Percentiles rank a stretch among this genome's conserved stretches.
These are phyloP conservation scores for Pyrrhoderma lamaoense DNA, from an alignment of 1,284 basidiomycete species.

Conservation along the genomic window DNA sequence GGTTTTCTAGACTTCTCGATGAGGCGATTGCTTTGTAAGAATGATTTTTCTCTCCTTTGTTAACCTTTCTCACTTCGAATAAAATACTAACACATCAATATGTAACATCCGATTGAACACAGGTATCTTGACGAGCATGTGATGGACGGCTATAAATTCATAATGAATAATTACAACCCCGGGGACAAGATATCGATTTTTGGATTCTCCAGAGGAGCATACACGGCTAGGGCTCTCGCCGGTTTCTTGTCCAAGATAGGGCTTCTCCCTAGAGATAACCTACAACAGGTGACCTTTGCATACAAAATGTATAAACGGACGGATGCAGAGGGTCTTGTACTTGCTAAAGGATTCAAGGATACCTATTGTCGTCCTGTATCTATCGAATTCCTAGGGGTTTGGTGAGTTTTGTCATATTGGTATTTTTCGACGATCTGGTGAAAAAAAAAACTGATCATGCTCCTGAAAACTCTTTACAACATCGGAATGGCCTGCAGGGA, in stretches of 20 bases:
- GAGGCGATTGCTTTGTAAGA: constrained; percentile 53
- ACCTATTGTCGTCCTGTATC: constrained; percentile 54
- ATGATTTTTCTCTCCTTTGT: neutral
- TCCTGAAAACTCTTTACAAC: too few relatives aligned
- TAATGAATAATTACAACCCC: constrained; percentile 56
- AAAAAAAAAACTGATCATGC: neutral
- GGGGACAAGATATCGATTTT: constrained; percentile 61
- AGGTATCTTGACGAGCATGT: constrained; percentile 60
- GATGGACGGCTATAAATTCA: constrained; percentile 55
- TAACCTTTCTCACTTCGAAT: neutral
- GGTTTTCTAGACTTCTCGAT: constrained; percentile 47
- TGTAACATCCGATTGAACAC: neutral
- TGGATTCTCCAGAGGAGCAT: constrained; percentile 71
- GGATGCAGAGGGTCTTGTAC: constrained; percentile 28
- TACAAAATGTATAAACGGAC: constrained; percentile 54
- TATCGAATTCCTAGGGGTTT: constrained; percentile 60
- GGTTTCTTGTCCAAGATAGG: constrained; percentile 58
- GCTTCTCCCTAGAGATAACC: constrained; percentile 49
- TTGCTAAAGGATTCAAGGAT: constrained; percentile 54
- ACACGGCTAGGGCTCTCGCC: constrained; percentile 67
- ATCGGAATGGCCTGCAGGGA: constrained; percentile 42
- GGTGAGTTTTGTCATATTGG: constrained; percentile 34
- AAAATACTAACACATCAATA: neutral
- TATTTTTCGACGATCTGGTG: constrained; percentile 1
- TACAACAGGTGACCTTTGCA: constrained; percentile 57